These are phyloP conservation scores for Coemansia asiatica DNA, from an alignment of 192 early-diverging fungal species.

Conservation along the genomic window DNA sequence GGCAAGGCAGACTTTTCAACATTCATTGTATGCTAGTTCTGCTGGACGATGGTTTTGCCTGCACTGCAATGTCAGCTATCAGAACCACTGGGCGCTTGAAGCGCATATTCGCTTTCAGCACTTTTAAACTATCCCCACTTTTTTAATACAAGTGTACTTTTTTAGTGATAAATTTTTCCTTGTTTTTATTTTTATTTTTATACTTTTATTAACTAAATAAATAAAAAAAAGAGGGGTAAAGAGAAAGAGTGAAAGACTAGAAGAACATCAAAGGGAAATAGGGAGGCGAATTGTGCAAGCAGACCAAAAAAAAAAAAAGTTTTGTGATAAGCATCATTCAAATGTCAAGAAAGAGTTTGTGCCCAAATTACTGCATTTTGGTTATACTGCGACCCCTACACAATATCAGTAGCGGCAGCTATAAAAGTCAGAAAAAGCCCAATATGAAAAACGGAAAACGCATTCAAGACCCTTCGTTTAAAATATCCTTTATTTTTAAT, in stretches of 20 bases:
- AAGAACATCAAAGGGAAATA: neutral
- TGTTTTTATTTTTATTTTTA: neutral
- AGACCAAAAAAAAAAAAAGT: too few species aligned
- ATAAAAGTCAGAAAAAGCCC: too few species aligned
- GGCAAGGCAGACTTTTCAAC: neutral
- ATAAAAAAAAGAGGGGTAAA: neutral
- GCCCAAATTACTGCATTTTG: too few species aligned
- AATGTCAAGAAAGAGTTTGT: too few species aligned
- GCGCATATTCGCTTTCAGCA: constrained; percentile 23
- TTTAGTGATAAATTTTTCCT: too few species aligned
- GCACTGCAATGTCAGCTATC: constrained; percentile 50
- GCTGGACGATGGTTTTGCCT: constrained; percentile 44
- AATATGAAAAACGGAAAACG: too few species aligned
- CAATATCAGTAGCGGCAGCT: too few species aligned
- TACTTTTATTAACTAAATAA: neutral
- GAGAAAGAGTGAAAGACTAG: neutral
- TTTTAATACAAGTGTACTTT: neutral
- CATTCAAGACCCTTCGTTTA: too few species aligned
- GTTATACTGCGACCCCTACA: too few species aligned
- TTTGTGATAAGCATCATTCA: too few species aligned
- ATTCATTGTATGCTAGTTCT: neutral
- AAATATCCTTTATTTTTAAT: neutral
- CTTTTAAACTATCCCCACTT: neutral
- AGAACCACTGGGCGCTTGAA: constrained; percentile 33
- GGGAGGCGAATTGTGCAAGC: too few species aligned